Percentiles rank a stretch among this genome's conserved stretches.
Evolutionary conservation across 2,329 filamentous ascomycete genomes (phyloP).

Genomic region (Rhexocercosporidium sp.): DNA sequence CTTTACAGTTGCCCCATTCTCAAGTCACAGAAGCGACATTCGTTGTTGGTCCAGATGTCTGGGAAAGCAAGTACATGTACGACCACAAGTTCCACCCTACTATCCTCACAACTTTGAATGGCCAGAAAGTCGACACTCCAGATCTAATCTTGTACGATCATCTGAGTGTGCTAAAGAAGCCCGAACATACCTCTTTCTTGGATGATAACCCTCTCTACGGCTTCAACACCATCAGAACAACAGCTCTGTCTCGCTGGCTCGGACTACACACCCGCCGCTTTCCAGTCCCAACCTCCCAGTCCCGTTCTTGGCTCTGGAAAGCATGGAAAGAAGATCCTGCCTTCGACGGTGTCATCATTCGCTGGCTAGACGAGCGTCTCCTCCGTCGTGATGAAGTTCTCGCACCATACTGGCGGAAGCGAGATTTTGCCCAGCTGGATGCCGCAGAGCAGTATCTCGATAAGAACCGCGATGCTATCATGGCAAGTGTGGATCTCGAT

Average conservation of each 20-base stretch:
- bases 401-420: constrained; percentile 47
- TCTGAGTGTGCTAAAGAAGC: constrained; percentile 49
- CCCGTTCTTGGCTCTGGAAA: constrained; percentile 51
- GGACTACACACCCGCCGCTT: constrained; percentile 44
- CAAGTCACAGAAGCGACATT: constrained; percentile 60
- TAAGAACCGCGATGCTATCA: constrained; percentile 38
- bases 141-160: constrained; percentile 55
- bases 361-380: constrained; percentile 53
- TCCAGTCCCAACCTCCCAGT: constrained; percentile 48
- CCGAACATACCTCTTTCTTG: constrained; percentile 49
- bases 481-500: constrained; percentile 41
- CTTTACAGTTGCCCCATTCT: constrained; percentile 57
- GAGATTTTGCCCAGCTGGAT: constrained; percentile 44
- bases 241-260: constrained; percentile 41
- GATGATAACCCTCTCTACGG: constrained; percentile 57
- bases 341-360: constrained; percentile 52
- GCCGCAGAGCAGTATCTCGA: constrained; percentile 49
- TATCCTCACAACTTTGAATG: constrained; percentile 54
- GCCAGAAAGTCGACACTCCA: constrained; percentile 54
- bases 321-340: constrained; percentile 51
- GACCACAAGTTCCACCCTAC: constrained; percentile 53
- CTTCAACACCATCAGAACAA: constrained; percentile 44
- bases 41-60: constrained; percentile 55
- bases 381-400: constrained; percentile 47
- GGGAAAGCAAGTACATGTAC: constrained; percentile 53